Percentiles rank a stretch among this genome's conserved stretches.
Evolutionary conservation across 2,329 filamentous ascomycete genomes (phyloP).

Genomic region (Xylaria sp.): DNA sequence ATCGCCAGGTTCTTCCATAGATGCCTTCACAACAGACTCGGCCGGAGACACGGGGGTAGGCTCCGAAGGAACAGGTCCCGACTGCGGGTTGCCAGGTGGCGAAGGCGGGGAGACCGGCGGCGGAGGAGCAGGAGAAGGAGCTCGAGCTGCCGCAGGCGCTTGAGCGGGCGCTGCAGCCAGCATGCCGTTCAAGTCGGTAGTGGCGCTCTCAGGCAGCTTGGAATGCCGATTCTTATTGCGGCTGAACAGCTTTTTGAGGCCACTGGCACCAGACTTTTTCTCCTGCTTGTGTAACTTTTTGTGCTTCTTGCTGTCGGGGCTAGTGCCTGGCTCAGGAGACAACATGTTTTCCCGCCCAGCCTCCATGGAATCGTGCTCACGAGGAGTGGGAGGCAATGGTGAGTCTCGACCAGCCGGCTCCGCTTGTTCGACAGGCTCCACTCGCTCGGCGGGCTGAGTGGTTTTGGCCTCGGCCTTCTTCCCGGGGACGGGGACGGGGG

Average conservation of each 20-base stretch:
- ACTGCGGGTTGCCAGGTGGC: no score
- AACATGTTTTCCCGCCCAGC: constrained; percentile 41
- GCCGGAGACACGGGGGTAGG: constrained; percentile 22
- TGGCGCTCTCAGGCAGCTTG: constrained; percentile 58
- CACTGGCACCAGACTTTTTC: constrained; percentile 44
- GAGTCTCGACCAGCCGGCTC: constrained; percentile 39
- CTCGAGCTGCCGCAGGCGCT: constrained; percentile 31
- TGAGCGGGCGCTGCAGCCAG: constrained; percentile 44
- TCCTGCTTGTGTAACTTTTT: constrained; percentile 60
- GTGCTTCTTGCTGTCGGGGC: constrained; percentile 50
- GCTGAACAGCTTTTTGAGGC: constrained; percentile 68
- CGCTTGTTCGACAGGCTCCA: constrained; percentile 41
- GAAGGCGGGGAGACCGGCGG: no score
- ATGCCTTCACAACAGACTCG: constrained; percentile 27
- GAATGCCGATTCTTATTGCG: constrained; percentile 63
- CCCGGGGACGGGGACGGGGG: constrained; percentile 36
- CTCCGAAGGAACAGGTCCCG: constrained; percentile 30
- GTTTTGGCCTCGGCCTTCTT: constrained; percentile 43
- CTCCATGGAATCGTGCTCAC: constrained; percentile 41
- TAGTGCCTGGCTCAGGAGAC: constrained; percentile 45
- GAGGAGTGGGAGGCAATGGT: constrained; percentile 45
- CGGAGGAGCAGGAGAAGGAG: constrained; percentile 34
- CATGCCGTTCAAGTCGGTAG: constrained; percentile 54
- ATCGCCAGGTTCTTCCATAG: constrained; percentile 31
- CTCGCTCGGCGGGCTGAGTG: constrained; percentile 42